Conservation (phyloP, 805 yeast species). For the Yamadazyma scolyti region DNA sequence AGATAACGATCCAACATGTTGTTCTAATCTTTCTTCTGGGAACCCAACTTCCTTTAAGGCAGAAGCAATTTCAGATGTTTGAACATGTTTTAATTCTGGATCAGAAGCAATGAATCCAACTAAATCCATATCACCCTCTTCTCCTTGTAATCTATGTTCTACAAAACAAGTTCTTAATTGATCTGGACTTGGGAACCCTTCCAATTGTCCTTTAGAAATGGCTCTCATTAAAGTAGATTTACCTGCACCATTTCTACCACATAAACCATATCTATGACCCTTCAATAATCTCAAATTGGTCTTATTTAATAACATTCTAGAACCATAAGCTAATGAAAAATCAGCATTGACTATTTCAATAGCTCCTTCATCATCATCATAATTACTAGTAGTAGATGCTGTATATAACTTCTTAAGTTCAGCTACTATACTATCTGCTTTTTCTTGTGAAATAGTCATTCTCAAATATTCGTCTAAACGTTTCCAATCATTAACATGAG, state of each 20-base stretch:
- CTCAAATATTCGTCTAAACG: constrained; percentile 51
- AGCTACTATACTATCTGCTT: constrained; percentile 34
- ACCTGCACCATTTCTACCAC: constrained; percentile 99
- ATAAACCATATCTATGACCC: constrained; percentile 96
- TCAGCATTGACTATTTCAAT: constrained; percentile 90
- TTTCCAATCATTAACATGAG: constrained; percentile 45
- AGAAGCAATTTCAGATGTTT: constrained; percentile 64
- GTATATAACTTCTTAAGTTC: constrained; percentile 53
- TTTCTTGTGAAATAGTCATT: constrained; percentile 28
- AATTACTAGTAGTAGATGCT: constrained; percentile 40
- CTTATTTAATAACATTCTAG: constrained; percentile 93
- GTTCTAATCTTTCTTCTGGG: constrained; percentile 83
- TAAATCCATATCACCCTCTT: constrained; percentile 86
- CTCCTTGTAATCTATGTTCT: constrained; percentile 94
- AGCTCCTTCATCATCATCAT: constrained; percentile 71
- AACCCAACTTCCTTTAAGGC: constrained; percentile 88
- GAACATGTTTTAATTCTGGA: constrained; percentile 67
- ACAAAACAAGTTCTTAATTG: constrained; percentile 91
- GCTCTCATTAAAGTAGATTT: constrained; percentile 97
- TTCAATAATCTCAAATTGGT: constrained; percentile 81
- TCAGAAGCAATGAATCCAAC: constrained; percentile 86
- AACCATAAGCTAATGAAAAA: constrained; percentile 95
- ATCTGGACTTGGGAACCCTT: constrained; percentile 92
- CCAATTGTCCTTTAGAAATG: constrained; percentile 92
- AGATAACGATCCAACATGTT: constrained; percentile 88